phyloP scores from a whole-genome alignment of 805 yeast genomes.

The Candida incommunis region DNA sequence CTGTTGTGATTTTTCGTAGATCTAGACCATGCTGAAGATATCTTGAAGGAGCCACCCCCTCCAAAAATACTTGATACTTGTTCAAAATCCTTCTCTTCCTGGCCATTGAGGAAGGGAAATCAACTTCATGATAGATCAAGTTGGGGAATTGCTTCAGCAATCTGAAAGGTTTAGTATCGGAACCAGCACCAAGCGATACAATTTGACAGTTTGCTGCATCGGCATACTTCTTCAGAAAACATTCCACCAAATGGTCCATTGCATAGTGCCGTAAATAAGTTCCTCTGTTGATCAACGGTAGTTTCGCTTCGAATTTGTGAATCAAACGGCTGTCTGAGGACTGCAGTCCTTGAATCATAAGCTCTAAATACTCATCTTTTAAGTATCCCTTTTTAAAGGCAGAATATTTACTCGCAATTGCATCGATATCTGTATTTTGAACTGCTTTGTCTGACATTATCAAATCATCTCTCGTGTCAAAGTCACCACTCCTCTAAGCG shows the following conservation, averaged over 20 bases:
- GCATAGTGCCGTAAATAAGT: conserved; percentile 37
- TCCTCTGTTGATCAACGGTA: conserved; percentile 51
- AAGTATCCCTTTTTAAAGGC: conserved; percentile 33
- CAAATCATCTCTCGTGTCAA: not conserved
- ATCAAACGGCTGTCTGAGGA: conserved; percentile 3
- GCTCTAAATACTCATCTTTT: conserved; percentile 24
- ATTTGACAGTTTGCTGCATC: conserved; percentile 26
- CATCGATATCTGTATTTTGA: conserved; percentile 48
- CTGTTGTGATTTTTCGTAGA: conserved; percentile 26
- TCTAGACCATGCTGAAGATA: conserved; percentile 47
- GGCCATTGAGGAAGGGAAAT: conserved; percentile 30
- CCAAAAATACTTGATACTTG: not conserved
- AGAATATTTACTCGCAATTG: conserved; percentile 36
- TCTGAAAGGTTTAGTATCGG: conserved; percentile 55
- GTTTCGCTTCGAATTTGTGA: conserved; percentile 22
- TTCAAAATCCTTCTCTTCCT: not conserved
- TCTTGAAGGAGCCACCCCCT: conserved; percentile 15
- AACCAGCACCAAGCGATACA: conserved; percentile 68
- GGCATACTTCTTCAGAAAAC: conserved; percentile 20
- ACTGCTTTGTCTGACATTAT: conserved; percentile 27
- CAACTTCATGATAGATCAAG: conserved; percentile 44
- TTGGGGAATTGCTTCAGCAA: conserved; percentile 23
- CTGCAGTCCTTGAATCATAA: conserved; percentile 10
- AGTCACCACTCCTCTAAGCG: too few species aligned
- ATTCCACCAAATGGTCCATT: conserved; percentile 28